Percentiles rank a stretch among this genome's conserved stretches.
Evolutionary conservation across 768 basidiomycete genomes (phyloP).

Genomic region (Amanita fuliginea): DNA sequence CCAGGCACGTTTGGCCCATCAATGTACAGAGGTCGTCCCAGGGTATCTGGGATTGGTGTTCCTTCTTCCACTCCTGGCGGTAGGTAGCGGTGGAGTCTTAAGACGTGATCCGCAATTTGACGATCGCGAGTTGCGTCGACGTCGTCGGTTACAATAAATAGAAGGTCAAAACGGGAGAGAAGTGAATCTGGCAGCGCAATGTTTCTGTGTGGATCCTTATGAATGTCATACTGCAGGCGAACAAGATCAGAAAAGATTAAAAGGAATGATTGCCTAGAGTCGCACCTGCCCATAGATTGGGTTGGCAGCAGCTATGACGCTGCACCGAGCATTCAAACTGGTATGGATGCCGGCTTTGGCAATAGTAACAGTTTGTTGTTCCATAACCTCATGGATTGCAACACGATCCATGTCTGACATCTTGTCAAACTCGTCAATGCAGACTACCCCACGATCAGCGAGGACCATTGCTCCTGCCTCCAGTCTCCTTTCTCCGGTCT

Average conservation of each 20-base stretch:
- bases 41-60: conserved; percentile 78
- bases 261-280: not conserved
- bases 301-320: conserved; percentile 96
- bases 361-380: conserved; percentile 98
- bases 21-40: conserved; percentile 79
- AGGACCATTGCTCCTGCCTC: conserved; percentile 99
- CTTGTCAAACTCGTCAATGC: conserved; percentile 99
- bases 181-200: conserved; percentile 97
- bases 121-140: conserved; percentile 93
- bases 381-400: conserved; percentile 99
- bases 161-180: conserved; percentile 94
- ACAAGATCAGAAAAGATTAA: conserved; percentile 5
- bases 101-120: conserved; percentile 92
- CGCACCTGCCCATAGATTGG: conserved; percentile 93
- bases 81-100: conserved; percentile 94
- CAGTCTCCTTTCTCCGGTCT: conserved; percentile 92
- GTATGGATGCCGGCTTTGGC: conserved; percentile 99
- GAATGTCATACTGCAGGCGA: conserved; percentile 79
- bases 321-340: conserved; percentile 93
- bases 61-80: conserved; percentile 97
- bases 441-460: conserved; percentile 96
- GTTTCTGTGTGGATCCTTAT: conserved; percentile 98
- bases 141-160: conserved; percentile 98
- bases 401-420: conserved; percentile 99
- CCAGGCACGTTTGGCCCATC: conserved; percentile 57